Evolutionary conservation across 371 early-diverging fungal genomes (phyloP).

Genomic region (Mucor saturninus): DNA sequence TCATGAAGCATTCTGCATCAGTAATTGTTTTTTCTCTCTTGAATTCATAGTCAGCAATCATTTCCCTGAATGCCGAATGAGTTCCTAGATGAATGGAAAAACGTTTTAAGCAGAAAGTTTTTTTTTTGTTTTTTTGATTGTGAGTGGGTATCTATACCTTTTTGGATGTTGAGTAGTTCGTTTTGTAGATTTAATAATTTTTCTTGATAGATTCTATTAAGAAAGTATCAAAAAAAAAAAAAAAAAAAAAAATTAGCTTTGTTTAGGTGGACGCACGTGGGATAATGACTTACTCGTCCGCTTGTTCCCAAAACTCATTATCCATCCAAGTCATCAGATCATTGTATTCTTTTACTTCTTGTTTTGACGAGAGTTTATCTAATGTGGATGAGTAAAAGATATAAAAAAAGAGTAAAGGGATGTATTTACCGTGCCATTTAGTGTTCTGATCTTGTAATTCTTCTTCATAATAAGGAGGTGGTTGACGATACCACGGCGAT

Average conservation of each 20-base stretch:
- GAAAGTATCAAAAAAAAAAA: background rate
- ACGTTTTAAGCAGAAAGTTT: conserved; percentile 1
- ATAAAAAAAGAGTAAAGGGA: background rate
- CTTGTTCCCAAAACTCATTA: conserved; percentile 53
- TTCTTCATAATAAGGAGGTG: background rate
- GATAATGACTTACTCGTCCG: conserved; percentile 43
- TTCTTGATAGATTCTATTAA: conserved; percentile 27
- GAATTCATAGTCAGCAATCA: conserved; percentile 45
- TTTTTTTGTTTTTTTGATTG: background rate
- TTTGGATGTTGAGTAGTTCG: conserved; percentile 25
- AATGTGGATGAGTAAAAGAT: background rate
- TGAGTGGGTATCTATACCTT: conserved; percentile 8
- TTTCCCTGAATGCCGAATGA: conserved; percentile 47
- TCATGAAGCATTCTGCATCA: conserved; percentile 38
- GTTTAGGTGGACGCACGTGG: conserved; percentile 9
- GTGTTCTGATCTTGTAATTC: background rate
- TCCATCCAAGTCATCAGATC: conserved; percentile 55
- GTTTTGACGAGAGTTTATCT: background rate
- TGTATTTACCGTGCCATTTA: conserved; percentile 3
- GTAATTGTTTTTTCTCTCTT: conserved; percentile 40
- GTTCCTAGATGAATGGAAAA: conserved; percentile 29
- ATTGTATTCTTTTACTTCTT: conserved; percentile 36
- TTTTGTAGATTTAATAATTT: conserved; percentile 29
- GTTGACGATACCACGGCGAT: conserved; percentile 12
- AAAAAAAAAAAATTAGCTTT: conserved; percentile 1